Base-by-base conservation (phyloP, 164 flowering plant species). In the Amborella trichopoda region DNA sequence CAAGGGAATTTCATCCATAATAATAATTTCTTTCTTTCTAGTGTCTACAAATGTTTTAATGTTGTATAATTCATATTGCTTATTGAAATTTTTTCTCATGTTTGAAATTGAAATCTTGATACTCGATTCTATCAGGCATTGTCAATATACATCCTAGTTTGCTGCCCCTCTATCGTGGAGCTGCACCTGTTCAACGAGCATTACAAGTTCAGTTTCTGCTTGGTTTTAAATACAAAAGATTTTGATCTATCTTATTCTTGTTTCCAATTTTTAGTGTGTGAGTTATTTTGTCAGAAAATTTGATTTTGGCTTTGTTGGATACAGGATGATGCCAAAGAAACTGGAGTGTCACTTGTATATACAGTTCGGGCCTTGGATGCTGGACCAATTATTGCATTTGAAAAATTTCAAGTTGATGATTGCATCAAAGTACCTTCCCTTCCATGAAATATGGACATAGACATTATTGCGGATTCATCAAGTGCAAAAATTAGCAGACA, bases 151-250 rank as follows among this genome's bases (percentile, higher is more conserved):
- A 93, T 62, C 99, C 99, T 46, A 93, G 99, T 57, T 60, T 93
- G 56, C 73, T 93, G 46, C 99, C 99, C 46, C 56, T 78, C 3
- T 91, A 91, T 53, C 94, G 96, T 53, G 95, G 99, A 49, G 96
- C 99, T 57, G 95, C 99, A 51, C 95, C 99, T 57, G 94, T 93
- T 72, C 99, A 93, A 67, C 73, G 99, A 55, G 95, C 96, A 53
- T 54, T 88, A 68, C 90, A 82, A 95, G 96, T 90, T 68, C 40
- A 36, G 22, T 52, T 5, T 49, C 25, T 42, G 28, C 49, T 34
- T 16, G 9, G 40, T n/a, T n/a, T n/a, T 21, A 37, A 37, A 14
- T 37, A 37, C 4, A 37, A 37, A n/a, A n/a, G n/a, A n/a, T 8
- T 14, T 37, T 14, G n/a, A 4, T n/a, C n/a, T 2, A 8, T n/a